Conservation (phyloP, 352 stramenopile genomes). For the Lagenidium giganteum region DNA sequence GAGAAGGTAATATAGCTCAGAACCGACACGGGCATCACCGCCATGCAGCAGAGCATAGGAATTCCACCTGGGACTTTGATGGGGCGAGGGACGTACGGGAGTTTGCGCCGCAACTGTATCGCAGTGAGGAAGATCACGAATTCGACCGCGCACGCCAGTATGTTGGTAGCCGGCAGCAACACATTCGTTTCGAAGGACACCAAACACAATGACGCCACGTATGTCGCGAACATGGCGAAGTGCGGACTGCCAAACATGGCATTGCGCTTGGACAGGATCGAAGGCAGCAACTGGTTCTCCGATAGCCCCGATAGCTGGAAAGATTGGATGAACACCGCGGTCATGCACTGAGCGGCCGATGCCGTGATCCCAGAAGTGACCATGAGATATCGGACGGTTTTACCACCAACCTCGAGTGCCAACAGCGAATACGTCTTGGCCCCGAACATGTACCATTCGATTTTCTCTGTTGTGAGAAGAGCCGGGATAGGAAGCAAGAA, state of each 20-base stretch:
- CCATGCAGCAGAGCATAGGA: background rate
- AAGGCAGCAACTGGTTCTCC: slow-evolving; percentile 72
- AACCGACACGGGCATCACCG: background rate
- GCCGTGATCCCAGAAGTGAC: slow-evolving; percentile 67
- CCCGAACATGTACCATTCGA: slow-evolving; percentile 58
- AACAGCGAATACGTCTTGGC: slow-evolving; percentile 85
- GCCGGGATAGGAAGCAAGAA: slow-evolving; percentile 89
- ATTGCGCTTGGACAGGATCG: slow-evolving; percentile 51
- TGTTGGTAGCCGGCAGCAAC: too few species aligned
- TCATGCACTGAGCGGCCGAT: slow-evolving; percentile 83
- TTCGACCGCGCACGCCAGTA: slow-evolving; percentile 54
- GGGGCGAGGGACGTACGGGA: slow-evolving; percentile 26
- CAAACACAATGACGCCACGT: slow-evolving; percentile 1
- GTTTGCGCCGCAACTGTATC: slow-evolving; percentile 55
- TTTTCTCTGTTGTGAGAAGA: slow-evolving; percentile 37
- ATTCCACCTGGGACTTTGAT: slow-evolving; percentile 11
- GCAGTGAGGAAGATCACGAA: slow-evolving; percentile 79
- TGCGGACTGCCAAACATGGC: slow-evolving; percentile 15
- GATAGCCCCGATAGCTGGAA: slow-evolving; percentile 76
- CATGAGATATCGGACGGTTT: slow-evolving; percentile 73
- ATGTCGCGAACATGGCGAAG: slow-evolving; percentile 15
- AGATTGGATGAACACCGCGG: slow-evolving; percentile 82
- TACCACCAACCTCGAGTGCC: slow-evolving; percentile 62
- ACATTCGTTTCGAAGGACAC: too few species aligned
- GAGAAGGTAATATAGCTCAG: background rate